These are phyloP conservation scores for Neospora caninum DNA, from an alignment of 169 alveolate species.

Conservation along the genomic window DNA sequence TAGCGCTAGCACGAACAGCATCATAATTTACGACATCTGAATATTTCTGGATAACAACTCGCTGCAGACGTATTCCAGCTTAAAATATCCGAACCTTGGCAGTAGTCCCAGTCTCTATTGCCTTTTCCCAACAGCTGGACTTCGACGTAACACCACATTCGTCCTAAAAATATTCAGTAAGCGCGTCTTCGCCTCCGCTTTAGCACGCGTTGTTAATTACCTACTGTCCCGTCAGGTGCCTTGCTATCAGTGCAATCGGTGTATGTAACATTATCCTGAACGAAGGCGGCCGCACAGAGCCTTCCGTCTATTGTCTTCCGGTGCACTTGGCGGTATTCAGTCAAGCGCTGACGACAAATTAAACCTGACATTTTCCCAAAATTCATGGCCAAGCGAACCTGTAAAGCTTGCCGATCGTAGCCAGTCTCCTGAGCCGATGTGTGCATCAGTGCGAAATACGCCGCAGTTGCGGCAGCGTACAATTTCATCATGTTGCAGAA, in stretches of 20 bases:
- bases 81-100: conserved; percentile 84
- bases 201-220: conserved; percentile 35
- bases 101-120: conserved; percentile 90
- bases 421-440: conserved; percentile 58
- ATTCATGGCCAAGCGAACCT: neutral
- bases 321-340: conserved; percentile 90
- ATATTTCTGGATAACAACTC: neutral
- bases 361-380: neutral
- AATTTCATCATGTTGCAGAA: neutral
- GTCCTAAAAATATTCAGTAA: conserved; percentile 67
- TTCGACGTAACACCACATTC: conserved; percentile 93
- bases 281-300: conserved; percentile 93
- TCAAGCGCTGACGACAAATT: conserved; percentile 79
- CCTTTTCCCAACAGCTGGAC: conserved; percentile 91
- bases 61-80: conserved; percentile 58
- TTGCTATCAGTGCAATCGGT: conserved; percentile 90
- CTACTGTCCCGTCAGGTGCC: conserved; percentile 90
- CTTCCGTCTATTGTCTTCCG: conserved; percentile 90
- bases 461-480: neutral
- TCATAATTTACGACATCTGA: conserved; percentile 73
- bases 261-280: conserved; percentile 87
- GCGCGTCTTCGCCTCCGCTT: neutral
- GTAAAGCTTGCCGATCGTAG: conserved; percentile 59
- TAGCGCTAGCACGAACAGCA: conserved; percentile 60
- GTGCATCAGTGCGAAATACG: neutral